These are phyloP conservation scores for Lepidium didymum DNA, from an alignment of 345 rosid species.

Conservation along the genomic window DNA sequence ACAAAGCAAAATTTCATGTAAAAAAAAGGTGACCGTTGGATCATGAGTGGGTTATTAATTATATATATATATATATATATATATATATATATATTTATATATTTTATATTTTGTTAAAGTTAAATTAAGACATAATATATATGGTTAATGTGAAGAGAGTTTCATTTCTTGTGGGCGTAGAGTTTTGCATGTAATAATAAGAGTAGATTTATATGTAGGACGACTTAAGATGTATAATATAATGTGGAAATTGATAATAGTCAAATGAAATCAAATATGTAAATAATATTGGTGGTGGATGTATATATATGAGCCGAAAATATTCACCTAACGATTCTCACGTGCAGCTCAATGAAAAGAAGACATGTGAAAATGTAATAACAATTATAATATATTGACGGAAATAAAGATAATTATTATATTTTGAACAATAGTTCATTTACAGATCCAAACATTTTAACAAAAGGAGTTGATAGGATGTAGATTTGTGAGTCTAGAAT, in stretches of 20 bases:
- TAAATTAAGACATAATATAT: background rate
- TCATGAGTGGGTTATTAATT: background rate
- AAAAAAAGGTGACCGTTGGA: background rate
- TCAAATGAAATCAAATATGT: background rate
- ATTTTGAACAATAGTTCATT: background rate
- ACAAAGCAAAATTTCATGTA: conserved; percentile 12
- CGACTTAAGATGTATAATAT: conserved; percentile 20
- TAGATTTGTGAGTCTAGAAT: conserved; percentile 11
- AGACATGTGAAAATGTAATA: background rate
- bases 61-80: too few species aligned
- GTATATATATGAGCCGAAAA: background rate
- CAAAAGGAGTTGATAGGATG: background rate
- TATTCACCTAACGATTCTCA: conserved; percentile 17
- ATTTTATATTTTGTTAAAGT: background rate
- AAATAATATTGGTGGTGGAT: background rate
- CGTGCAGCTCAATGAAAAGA: background rate
- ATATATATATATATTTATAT: too few species aligned
- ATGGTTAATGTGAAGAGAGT: background rate
- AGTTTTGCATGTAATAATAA: conserved; percentile 11
- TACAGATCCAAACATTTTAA: background rate
- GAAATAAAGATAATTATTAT: too few species aligned
- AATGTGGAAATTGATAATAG: background rate
- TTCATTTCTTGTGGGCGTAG: background rate
- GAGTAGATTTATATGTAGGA: background rate
- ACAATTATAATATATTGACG: too few species aligned